Percentiles rank a stretch among this genome's conserved stretches.
phyloP scores from a whole-genome alignment of 2,329 filamentous ascomycete genomes.

The Fusarium proliferatum region DNA sequence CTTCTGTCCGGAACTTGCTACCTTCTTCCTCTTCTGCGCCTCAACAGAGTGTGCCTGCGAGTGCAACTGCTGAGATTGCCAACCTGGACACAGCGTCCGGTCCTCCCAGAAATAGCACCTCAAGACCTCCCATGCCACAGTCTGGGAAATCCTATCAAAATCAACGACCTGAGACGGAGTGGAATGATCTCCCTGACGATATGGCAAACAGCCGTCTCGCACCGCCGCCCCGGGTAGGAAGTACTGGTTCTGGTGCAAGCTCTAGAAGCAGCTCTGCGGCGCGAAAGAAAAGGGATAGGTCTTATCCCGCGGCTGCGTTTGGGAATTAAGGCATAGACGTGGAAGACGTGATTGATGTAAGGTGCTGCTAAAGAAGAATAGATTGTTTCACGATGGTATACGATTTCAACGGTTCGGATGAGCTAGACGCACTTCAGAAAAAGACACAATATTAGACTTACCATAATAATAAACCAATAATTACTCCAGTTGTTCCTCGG shows the following conservation, averaged over 20 bases:
- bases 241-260: constrained; percentile 56
- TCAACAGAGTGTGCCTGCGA: constrained; percentile 31
- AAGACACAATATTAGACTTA: constrained; percentile 3
- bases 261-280: constrained; percentile 66
- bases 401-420: constrained; percentile 15
- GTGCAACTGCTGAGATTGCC: constrained; percentile 48
- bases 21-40: constrained; percentile 34
- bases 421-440: neutral
- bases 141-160: constrained; percentile 67
- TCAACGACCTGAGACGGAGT: constrained; percentile 67
- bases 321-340: constrained; percentile 50
- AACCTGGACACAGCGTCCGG: constrained; percentile 47
- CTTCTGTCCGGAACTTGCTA: constrained; percentile 40
- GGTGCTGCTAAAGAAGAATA: neutral
- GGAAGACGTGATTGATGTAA: neutral
- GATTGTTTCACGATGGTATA: constrained; percentile 24
- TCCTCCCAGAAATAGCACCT: constrained; percentile 36
- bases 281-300: constrained; percentile 68
- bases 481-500: too few species aligned
- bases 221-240: constrained; percentile 47
- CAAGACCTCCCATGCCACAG: constrained; percentile 39
- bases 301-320: constrained; percentile 73
- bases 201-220: constrained; percentile 58
- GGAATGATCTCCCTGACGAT: constrained; percentile 73
- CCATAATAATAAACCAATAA: constrained; percentile 14